A percentile compares a stretch with the other conserved stretches of the same genome.
phyloP scores from a whole-genome alignment of 2,329 filamentous ascomycete species.

The Phialocephala sp. region DNA sequence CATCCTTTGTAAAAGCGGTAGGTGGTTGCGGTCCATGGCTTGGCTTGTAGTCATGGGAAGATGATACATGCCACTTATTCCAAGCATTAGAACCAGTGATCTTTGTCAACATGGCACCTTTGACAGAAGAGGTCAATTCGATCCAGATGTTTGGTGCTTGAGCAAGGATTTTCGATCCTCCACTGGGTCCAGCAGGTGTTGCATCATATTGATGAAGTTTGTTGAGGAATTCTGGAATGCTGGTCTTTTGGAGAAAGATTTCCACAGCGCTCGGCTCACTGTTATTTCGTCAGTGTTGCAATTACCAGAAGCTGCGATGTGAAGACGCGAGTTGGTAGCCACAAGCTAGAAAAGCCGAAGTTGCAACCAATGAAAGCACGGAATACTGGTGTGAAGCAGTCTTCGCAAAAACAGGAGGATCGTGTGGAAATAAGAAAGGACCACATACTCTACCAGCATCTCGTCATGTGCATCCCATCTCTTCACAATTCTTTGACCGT shows the following conservation, averaged over 20 bases:
- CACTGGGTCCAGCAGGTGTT: slow-evolving; percentile 15
- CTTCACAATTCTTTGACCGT: slow-evolving; percentile 49
- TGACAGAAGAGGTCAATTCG: slow-evolving; percentile 56
- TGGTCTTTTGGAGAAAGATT: slow-evolving; percentile 51
- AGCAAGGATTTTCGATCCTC: not conserved
- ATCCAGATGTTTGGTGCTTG: slow-evolving; percentile 53
- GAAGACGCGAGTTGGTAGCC: not conserved
- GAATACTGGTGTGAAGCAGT: not conserved
- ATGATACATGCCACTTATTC: slow-evolving; percentile 59
- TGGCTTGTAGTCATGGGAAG: slow-evolving; percentile 53
- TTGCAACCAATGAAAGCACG: not conserved
- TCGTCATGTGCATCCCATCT: slow-evolving; percentile 64
- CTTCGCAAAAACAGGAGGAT: not conserved
- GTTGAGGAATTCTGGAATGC: slow-evolving; percentile 36
- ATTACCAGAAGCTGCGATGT: not conserved
- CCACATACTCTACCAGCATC: slow-evolving; percentile 50
- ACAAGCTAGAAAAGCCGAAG: not conserved
- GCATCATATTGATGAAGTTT: slow-evolving; percentile 36
- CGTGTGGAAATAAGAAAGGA: not conserved
- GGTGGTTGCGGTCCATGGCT: slow-evolving; percentile 36
- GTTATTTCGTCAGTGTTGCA: slow-evolving; percentile 11
- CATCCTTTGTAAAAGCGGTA: slow-evolving; percentile 46
- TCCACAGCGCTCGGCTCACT: slow-evolving; percentile 51
- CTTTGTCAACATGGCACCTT: slow-evolving; percentile 50
- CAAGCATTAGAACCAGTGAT: slow-evolving; percentile 50